Evolutionary conservation across 768 basidiomycete species (phyloP).

Genomic region (Heimioporus sp.): DNA sequence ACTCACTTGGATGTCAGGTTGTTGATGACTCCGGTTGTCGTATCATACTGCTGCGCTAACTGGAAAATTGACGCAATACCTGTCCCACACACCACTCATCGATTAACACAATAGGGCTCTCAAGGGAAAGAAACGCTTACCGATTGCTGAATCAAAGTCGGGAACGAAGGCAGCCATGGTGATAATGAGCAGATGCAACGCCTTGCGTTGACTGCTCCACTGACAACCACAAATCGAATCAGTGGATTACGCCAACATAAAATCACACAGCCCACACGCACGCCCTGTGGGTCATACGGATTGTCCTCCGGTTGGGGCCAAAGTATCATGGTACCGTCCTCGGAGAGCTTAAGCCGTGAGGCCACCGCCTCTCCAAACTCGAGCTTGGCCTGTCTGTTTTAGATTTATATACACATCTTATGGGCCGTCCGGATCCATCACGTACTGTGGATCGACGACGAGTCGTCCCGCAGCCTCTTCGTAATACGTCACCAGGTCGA

Average conservation of each 20-base stretch:
- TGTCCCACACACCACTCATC: slow-evolving; percentile 9
- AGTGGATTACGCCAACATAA: neutral
- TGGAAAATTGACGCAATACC: slow-evolving; percentile 51
- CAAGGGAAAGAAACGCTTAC: slow-evolving; percentile 20
- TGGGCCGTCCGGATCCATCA: slow-evolving; percentile 2
- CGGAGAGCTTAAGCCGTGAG: slow-evolving; percentile 43
- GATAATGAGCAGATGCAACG: slow-evolving; percentile 45
- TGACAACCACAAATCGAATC: slow-evolving; percentile 12
- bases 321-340: slow-evolving; percentile 45
- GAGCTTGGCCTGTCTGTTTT: slow-evolving; percentile 41
- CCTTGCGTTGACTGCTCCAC: slow-evolving; percentile 47
- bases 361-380: slow-evolving; percentile 51
- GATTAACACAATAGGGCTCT: neutral
- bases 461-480: slow-evolving; percentile 56
- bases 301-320: slow-evolving; percentile 55
- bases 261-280: slow-evolving; percentile 17
- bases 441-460: slow-evolving; percentile 60
- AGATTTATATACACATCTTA: neutral
- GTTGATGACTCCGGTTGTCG: slow-evolving; percentile 48
- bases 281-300: slow-evolving; percentile 54
- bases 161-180: slow-evolving; percentile 54
- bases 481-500: slow-evolving; percentile 44
- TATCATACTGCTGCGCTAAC: slow-evolving; percentile 42
- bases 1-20: slow-evolving; percentile 45
- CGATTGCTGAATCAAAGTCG: slow-evolving; percentile 53